These are phyloP conservation scores for Cylindrotheca closterium DNA, from an alignment of 108 stramenopile species.

Conservation along the genomic window DNA sequence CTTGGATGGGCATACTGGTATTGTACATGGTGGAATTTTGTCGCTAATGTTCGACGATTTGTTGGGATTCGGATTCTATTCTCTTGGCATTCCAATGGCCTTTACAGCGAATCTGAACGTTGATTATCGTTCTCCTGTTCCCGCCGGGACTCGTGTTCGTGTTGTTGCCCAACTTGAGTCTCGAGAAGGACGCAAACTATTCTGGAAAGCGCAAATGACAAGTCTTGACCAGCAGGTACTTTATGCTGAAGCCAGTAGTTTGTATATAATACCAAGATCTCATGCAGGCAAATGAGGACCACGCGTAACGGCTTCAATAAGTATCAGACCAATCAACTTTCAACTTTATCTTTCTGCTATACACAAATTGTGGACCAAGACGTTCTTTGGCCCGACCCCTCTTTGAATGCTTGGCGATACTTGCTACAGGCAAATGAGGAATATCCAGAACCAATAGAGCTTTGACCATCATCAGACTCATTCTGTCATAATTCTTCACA, in stretches of 20 bases:
- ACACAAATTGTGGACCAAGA: too few relatives aligned
- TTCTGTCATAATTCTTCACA: too few relatives aligned
- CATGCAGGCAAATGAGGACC: too few relatives aligned
- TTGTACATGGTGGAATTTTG: slow-evolving; percentile 63
- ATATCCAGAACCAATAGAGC: too few relatives aligned
- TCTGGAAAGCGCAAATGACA: slow-evolving; percentile 37
- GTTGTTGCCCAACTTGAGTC: slow-evolving; percentile 22
- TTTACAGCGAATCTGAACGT: slow-evolving; percentile 48
- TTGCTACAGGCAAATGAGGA: too few relatives aligned
- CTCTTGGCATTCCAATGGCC: slow-evolving; percentile 30
- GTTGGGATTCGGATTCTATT: slow-evolving; percentile 49
- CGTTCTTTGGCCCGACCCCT: too few relatives aligned
- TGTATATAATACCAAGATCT: slow-evolving; percentile 50
- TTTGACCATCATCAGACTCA: too few relatives aligned
- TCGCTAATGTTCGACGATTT: slow-evolving; percentile 57
- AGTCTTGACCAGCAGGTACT: slow-evolving; percentile 33
- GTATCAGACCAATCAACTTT: too few relatives aligned
- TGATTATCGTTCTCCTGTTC: slow-evolving; percentile 42
- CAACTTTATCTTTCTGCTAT: too few relatives aligned
- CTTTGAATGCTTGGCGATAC: too few relatives aligned
- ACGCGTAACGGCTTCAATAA: too few relatives aligned
- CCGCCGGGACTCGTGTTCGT: slow-evolving; percentile 27
- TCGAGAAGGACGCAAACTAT: slow-evolving; percentile 43
- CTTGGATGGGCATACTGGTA: slow-evolving; percentile 50
- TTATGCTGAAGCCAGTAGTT: slow-evolving; percentile 49